Conservation (phyloP, 495 filamentous ascomycete genomes). For the Aspergillus ostianus region DNA sequence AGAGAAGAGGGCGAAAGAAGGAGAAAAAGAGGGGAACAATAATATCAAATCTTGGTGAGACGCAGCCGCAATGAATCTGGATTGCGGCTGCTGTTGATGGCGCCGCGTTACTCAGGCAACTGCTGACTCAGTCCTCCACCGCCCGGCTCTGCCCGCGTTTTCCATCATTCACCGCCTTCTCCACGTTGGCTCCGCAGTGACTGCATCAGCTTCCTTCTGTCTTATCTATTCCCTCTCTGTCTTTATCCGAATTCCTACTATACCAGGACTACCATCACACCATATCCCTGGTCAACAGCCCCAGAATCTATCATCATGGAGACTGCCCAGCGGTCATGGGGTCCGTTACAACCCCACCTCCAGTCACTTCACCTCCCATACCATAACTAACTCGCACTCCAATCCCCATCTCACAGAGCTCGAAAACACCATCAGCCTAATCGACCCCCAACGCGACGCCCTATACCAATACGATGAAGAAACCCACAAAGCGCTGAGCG, state of each 20-base stretch:
- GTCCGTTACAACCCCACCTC: slow-evolving; percentile 29
- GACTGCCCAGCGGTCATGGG: slow-evolving; percentile 60
- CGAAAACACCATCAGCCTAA: slow-evolving; percentile 78
- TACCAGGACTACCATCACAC: slow-evolving; percentile 7
- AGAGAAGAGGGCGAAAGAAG: neutral
- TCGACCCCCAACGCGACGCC: slow-evolving; percentile 82
- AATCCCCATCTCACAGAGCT: slow-evolving; percentile 63
- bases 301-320: slow-evolving; percentile 10
- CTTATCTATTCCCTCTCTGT: slow-evolving; percentile 10
- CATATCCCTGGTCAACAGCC: neutral
- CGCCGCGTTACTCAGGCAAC: slow-evolving; percentile 34
- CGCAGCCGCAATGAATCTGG: slow-evolving; percentile 15
- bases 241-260: slow-evolving; percentile 18
- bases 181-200: slow-evolving; percentile 8
- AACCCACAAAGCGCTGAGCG: slow-evolving; percentile 57
- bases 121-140: slow-evolving; percentile 30
- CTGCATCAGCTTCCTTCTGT: slow-evolving; percentile 5
- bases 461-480: slow-evolving; percentile 78
- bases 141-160: slow-evolving; percentile 33
- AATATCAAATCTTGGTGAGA: neutral
- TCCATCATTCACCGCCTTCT: slow-evolving; percentile 24
- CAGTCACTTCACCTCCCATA: neutral
- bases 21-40: slow-evolving; percentile 14
- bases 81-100: slow-evolving; percentile 24
- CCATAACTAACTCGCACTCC: slow-evolving; percentile 9